Base-by-base conservation (phyloP, 2,329 filamentous ascomycete species). In the Westerdykella sp. region DNA sequence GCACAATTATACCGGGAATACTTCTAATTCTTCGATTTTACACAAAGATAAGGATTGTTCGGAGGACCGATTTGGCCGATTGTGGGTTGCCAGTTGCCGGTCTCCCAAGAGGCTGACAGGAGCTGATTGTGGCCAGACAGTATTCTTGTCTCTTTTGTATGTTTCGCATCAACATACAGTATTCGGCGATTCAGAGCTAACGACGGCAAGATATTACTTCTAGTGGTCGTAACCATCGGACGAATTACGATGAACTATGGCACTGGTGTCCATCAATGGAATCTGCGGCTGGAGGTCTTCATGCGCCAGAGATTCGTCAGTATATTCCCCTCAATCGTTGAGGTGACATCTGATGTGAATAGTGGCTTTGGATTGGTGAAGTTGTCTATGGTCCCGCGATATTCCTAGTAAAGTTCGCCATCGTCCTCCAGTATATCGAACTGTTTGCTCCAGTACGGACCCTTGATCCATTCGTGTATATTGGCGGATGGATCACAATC, bases 201-300 rank as follows among this genome's bases (percentile, higher is more conserved):
- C 16, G 11, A 9, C 7, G 25, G 25, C 7, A 28, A 57, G 56
- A 53, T 54, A 13, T 40, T 61, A 30, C 56, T 61, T 11, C 38
- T 59, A 15, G 40, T 41, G 14, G 52, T 57, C 38, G 42, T 58
- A 12, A 50, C 39, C 5, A 44, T 59, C 38, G 57, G 56, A 16
- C 56, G 55, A 16, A 44, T 49, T 15, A 58, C 57, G 52, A 52
- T 57, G 2, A 53, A 54, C 31, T 59, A 50, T 50, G 58, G 58
- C n/a, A 51, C 55, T 21, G 58, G 58, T 9, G 56, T 59, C 4
- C 58, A 61, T 46, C 56, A 59, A 40, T 61, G 58, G 58, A 55
- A 61, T 44, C 37, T 61, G 9, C 55, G 55, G 11, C 36, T 55
- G 21, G 48, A 44, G 9, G 49, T 59, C 32, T 43, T 60, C 7